phyloP scores from a whole-genome alignment of 345 rosid genomes.

The Acer saccharum region DNA sequence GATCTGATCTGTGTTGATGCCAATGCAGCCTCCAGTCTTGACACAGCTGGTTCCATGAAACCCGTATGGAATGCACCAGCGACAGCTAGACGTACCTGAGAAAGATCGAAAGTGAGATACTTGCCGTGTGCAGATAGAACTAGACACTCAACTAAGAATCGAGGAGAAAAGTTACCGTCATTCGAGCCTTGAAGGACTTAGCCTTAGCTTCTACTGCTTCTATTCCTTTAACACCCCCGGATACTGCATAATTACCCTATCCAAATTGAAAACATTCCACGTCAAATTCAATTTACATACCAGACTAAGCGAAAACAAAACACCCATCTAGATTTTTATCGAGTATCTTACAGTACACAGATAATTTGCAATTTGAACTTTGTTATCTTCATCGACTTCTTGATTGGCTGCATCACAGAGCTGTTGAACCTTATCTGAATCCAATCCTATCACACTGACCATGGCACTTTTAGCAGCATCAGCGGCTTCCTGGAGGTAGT shows the following conservation, averaged over 20 bases:
- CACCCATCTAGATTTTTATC: neutral
- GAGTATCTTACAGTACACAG: slow-evolving; percentile 64
- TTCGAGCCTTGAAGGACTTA: slow-evolving; percentile 93
- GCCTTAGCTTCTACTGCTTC: slow-evolving; percentile 95
- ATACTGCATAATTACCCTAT: slow-evolving; percentile 96
- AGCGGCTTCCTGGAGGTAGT: slow-evolving; percentile 75
- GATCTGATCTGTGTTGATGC: slow-evolving; percentile 66
- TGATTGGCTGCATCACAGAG: slow-evolving; percentile 93
- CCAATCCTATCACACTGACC: slow-evolving; percentile 94
- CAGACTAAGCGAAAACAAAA: neutral
- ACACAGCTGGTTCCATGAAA: slow-evolving; percentile 98
- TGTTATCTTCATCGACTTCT: slow-evolving; percentile 77
- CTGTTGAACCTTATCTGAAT: slow-evolving; percentile 79
- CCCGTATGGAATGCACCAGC: slow-evolving; percentile 97
- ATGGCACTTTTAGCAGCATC: slow-evolving; percentile 95
- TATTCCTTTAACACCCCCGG: slow-evolving; percentile 91
- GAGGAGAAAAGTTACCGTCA: slow-evolving; percentile 59
- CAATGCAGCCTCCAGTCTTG: slow-evolving; percentile 90
- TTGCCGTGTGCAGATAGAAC: neutral
- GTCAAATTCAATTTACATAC: neutral
- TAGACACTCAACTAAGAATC: neutral
- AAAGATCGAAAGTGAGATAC: slow-evolving; percentile 14
- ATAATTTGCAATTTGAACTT: slow-evolving; percentile 94
- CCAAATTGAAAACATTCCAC: slow-evolving; percentile 14
- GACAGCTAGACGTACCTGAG: slow-evolving; percentile 92